phyloP scores from a whole-genome alignment of 2,329 filamentous ascomycete species.

The Colletotrichum magnum region DNA sequence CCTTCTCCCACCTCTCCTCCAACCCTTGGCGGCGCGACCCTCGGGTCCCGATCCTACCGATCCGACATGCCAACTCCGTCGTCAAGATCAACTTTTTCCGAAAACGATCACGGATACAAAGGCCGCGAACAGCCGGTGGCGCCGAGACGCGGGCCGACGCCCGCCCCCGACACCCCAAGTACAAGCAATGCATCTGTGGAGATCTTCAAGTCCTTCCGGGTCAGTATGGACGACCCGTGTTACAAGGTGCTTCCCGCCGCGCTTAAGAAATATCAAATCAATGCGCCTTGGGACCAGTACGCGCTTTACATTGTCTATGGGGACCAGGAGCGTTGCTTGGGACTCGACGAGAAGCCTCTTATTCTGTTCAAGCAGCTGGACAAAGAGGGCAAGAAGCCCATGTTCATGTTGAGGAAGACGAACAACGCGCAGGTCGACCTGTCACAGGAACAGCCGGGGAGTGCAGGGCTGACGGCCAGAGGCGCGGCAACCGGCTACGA shows the following conservation, averaged over 20 bases:
- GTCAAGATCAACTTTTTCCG: constrained; percentile 67
- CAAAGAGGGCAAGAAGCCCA: constrained; percentile 96
- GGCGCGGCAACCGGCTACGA: constrained; percentile 66
- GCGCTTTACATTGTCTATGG: constrained; percentile 98
- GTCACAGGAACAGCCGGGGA: constrained; percentile 63
- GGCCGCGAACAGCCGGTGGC: constrained; percentile 55
- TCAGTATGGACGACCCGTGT: constrained; percentile 98
- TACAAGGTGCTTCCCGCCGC: constrained; percentile 97
- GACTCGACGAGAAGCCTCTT: constrained; percentile 91
- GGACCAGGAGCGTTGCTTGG: constrained; percentile 95
- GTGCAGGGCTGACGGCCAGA: constrained; percentile 63
- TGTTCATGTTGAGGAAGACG: constrained; percentile 94
- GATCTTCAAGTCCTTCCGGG: constrained; percentile 98
- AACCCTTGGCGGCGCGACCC: constrained; percentile 67
- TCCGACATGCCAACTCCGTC: constrained; percentile 68
- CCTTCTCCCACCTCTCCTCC: constrained; percentile 80
- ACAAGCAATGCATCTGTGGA: constrained; percentile 79
- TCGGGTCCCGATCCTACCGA: constrained; percentile 72
- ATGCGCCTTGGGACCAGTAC: constrained; percentile 97
- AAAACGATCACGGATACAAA: constrained; percentile 46
- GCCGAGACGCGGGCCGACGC: constrained; percentile 73
- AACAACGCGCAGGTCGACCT: constrained; percentile 66
- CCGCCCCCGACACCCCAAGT: constrained; percentile 72
- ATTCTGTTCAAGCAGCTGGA: constrained; percentile 98
- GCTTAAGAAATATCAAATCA: constrained; percentile 98